Base-by-base conservation (phyloP, 805 yeast genomes). In the Teunomyces lycoperdinae region DNA sequence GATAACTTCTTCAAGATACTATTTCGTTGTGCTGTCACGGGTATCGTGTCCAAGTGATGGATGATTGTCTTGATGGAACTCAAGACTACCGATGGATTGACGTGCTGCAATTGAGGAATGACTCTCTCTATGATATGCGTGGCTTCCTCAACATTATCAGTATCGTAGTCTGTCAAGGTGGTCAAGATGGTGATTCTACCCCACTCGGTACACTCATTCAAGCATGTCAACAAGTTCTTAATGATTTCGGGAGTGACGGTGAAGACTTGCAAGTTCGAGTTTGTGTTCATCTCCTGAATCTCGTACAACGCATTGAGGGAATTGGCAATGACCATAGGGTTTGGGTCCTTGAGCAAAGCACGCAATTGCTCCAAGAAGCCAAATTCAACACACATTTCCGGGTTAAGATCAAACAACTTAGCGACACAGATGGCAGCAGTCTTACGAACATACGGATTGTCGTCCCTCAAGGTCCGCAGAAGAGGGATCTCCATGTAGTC, bases 191-290 rank as follows among this genome's bases (percentile, higher is more conserved):
- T 81, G 54, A 94, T 87, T 60, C 99, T 80, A 9, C 99, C 99
- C 99, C 99, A 94, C 70, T 94, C 99, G 0, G 98, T 91, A 70
- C 98, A 92, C 70, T 94, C 99, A 66, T 92, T 92, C 54, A 94
- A 74, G 10, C 97, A 96, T 56, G 83, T 74, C 51, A 94, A 73
- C 51, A 94, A 77, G 63, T 84, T 87, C 48, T 78, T 74, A 44
- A 83, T 73, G 59, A 64, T 71, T 45, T 61, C 74, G 39, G 62
- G 58, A 51, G 73, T 69, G 11, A 79, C 63, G 5, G 59, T 62
- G 43, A 75, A 59, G 8, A 78, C 61, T 24, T 63, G 54, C 43
- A 69, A 60, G 16, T 59, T 52, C 24, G 79, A 76, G 44, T 73
- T 74, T 6, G 80, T 80, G 53, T 83, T 86, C 64, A 83, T 71